These are phyloP conservation scores for Podospora pseudoanserina DNA, from an alignment of 495 filamentous ascomycete species.

Conservation along the genomic window DNA sequence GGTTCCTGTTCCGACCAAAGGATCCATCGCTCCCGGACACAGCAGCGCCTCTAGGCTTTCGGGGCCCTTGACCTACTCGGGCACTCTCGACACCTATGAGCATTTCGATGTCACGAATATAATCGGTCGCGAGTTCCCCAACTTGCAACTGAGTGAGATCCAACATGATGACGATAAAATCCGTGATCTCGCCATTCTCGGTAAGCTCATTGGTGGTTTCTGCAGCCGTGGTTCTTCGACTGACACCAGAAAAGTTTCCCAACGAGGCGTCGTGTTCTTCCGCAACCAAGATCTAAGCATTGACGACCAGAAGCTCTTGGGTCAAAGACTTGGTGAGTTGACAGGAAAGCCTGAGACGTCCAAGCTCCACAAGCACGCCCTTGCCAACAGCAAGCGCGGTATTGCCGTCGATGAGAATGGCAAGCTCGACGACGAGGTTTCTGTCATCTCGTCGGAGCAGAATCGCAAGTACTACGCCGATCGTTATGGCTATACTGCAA, in stretches of 20 bases:
- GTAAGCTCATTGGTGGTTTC: constrained; percentile 42
- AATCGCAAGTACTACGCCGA: constrained; percentile 60
- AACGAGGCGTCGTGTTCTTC: constrained; percentile 73
- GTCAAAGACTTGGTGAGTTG: constrained; percentile 59
- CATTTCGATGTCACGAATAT: constrained; percentile 63
- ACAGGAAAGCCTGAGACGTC: constrained; percentile 63
- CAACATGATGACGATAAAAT: constrained; percentile 66
- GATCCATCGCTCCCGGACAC: constrained; percentile 26
- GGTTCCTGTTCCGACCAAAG: constrained; percentile 54
- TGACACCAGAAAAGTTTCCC: constrained; percentile 52
- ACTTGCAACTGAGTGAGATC: constrained; percentile 57
- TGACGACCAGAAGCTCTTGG: constrained; percentile 62
- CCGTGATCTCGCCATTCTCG: constrained; percentile 62
- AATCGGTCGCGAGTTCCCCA: constrained; percentile 64
- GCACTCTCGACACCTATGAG: constrained; percentile 55
- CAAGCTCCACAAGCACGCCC: constrained; percentile 53
- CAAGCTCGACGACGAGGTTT: constrained; percentile 64
- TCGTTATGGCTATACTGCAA: constrained; percentile 50
- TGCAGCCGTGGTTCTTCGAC: background rate
- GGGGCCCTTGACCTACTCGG: constrained; percentile 73
- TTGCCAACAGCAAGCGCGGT: constrained; percentile 55
- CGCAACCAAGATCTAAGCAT: constrained; percentile 60
- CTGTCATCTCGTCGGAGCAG: constrained; percentile 63
- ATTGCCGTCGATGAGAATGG: constrained; percentile 47
- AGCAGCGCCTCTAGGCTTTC: constrained; percentile 76